phyloP scores from a whole-genome alignment of 1,139 yeast species.

The Geotrichum aggregatum region DNA sequence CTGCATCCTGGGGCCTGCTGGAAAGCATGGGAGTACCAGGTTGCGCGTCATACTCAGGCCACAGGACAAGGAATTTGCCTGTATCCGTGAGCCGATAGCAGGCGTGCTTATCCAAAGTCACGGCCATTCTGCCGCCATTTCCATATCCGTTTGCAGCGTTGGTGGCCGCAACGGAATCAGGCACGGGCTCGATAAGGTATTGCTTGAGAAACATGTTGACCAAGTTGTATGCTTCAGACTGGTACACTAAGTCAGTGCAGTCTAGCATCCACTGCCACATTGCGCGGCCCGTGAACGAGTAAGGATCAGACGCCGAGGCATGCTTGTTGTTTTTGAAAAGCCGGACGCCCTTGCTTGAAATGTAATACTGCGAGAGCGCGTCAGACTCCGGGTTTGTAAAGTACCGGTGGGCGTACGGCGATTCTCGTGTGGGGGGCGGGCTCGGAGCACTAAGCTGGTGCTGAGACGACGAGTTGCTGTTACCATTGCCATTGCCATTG shows the following conservation, averaged over 20 bases:
- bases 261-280: slow-evolving; percentile 85
- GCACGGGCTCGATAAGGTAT: slow-evolving; percentile 44
- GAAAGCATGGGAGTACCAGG: slow-evolving; percentile 5
- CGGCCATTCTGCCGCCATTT: neutral
- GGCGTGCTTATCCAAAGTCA: slow-evolving; percentile 18
- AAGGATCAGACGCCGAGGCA: slow-evolving; percentile 31
- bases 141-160: neutral
- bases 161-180: no score
- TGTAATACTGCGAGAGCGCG: slow-evolving; percentile 73
- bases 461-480: neutral
- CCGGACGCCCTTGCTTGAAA: slow-evolving; percentile 63
- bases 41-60: slow-evolving; percentile 5
- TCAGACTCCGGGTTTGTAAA: slow-evolving; percentile 90
- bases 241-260: slow-evolving; percentile 66
- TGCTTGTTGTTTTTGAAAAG: slow-evolving; percentile 46
- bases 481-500: no score
- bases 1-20: neutral
- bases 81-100: slow-evolving; percentile 27
- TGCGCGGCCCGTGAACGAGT: slow-evolving; percentile 70
- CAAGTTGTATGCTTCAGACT: slow-evolving; percentile 58
- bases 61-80: slow-evolving; percentile 20
- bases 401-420: slow-evolving; percentile 73
- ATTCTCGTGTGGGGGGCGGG: slow-evolving; percentile 30
- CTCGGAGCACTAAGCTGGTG: no score
- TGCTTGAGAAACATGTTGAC: slow-evolving; percentile 53